phyloP scores from a whole-genome alignment of 129 eudicot genomes.

The Flaveria linearis region DNA sequence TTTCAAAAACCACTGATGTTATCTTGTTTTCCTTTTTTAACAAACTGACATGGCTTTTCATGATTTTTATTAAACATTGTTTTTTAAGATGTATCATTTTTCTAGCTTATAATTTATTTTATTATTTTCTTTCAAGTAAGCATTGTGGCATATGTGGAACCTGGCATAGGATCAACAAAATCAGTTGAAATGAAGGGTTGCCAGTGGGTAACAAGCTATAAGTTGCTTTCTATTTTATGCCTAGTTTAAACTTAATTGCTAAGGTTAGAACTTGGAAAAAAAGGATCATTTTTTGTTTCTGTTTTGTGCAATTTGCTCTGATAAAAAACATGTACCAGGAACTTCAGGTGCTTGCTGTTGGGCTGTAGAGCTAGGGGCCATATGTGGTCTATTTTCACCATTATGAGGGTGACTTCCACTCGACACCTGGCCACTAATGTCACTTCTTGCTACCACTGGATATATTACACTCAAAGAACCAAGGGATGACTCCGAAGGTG shows the following conservation, averaged over 20 bases:
- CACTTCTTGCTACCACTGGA: constrained; percentile 69
- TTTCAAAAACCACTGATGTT: neutral
- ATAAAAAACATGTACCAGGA: constrained; percentile 39
- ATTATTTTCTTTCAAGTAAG: neutral
- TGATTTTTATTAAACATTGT: neutral
- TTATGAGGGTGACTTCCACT: constrained; percentile 31
- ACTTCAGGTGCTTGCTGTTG: constrained; percentile 40
- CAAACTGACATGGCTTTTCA: neutral
- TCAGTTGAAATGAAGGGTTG: neutral
- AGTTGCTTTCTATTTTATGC: neutral
- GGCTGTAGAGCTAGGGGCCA: constrained; percentile 37
- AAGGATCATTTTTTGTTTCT: neutral
- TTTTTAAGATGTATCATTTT: no score
- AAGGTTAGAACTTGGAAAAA: neutral
- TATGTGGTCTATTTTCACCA: constrained; percentile 30
- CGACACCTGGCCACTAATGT: constrained; percentile 41
- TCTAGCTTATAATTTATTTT: no score
- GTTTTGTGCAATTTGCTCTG: constrained; percentile 2
- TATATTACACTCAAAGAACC: constrained; percentile 60
- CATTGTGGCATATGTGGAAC: neutral
- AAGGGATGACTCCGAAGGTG: constrained; percentile 54
- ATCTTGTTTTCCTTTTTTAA: neutral
- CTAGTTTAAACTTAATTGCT: neutral
- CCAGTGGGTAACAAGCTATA: neutral
- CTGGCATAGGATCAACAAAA: neutral